These are phyloP conservation scores for Taphrina pruni DNA, from an alignment of 1,139 yeast species.

Conservation along the genomic window DNA sequence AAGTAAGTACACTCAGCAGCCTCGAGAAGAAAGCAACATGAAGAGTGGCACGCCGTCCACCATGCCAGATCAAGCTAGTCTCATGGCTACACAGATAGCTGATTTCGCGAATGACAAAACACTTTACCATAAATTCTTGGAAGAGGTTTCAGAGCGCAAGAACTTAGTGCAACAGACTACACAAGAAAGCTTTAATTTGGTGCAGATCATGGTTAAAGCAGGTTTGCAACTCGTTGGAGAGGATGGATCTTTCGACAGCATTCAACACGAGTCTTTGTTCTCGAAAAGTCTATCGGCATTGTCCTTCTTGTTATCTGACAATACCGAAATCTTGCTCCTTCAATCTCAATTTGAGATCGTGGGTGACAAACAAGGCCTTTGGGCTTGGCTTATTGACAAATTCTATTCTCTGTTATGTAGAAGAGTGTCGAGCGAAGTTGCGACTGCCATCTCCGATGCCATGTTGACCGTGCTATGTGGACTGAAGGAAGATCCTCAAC, in stretches of 20 bases:
- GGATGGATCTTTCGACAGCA: not conserved
- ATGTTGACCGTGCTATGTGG: not conserved
- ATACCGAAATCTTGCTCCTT: not conserved
- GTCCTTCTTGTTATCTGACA: conserved; percentile 4
- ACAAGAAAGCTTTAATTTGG: conserved; percentile 14
- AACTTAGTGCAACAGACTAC: conserved; percentile 12
- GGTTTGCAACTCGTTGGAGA: conserved; percentile 12
- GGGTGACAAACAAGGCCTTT: not conserved
- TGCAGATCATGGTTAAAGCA: conserved; percentile 29
- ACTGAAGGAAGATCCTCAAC: not conserved
- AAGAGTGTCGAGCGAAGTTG: not conserved
- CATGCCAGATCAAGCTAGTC: not conserved
- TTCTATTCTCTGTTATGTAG: not conserved
- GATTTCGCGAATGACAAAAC: conserved; percentile 26
- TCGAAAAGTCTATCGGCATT: conserved; percentile 19
- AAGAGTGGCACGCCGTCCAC: not conserved
- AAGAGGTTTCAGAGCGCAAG: conserved; percentile 22
- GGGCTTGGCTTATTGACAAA: conserved; percentile 9
- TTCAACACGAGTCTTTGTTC: conserved; percentile 1
- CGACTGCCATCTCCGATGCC: not conserved
- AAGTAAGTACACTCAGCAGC: too few relatives aligned
- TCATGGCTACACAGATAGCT: conserved; percentile 25
- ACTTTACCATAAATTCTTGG: conserved; percentile 16
- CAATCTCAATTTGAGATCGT: conserved; percentile 5
- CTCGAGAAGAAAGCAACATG: not conserved